These are phyloP conservation scores for Pseudogymnoascus sp. DNA, from an alignment of 2,329 filamentous ascomycete species.

Conservation along the genomic window DNA sequence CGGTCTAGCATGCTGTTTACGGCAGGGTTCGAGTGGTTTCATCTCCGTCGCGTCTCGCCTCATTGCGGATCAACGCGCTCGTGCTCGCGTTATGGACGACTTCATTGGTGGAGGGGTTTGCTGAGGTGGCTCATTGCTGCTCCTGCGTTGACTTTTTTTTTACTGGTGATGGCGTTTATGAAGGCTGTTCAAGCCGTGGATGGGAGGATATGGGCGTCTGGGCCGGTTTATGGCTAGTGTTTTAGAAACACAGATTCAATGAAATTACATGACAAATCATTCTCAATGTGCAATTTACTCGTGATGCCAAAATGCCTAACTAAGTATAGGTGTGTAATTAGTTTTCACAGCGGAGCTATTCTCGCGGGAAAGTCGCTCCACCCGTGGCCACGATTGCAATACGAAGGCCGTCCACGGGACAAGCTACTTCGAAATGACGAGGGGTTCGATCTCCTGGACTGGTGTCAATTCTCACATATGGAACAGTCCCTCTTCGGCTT, in stretches of 20 bases:
- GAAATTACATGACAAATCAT: constrained; percentile 9
- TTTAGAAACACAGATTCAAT: constrained; percentile 7
- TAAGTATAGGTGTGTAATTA: too few species aligned
- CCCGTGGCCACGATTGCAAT: neutral
- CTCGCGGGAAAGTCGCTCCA: neutral
- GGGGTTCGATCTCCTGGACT: neutral
- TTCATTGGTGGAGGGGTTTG: constrained; percentile 3
- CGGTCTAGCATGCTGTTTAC: constrained; percentile 33
- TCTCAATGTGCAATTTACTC: neutral
- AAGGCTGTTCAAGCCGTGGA: constrained; percentile 7
- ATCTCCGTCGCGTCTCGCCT: constrained; percentile 16
- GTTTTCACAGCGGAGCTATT: too few species aligned
- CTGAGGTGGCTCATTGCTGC: neutral
- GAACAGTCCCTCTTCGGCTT: neutral
- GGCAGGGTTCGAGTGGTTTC: constrained; percentile 25
- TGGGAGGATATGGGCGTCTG: constrained; percentile 8
- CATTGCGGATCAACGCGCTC: constrained; percentile 19
- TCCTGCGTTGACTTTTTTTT: neutral
- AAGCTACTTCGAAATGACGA: neutral
- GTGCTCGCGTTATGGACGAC: constrained; percentile 1
- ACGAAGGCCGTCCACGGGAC: neutral
- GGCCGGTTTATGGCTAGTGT: constrained; percentile 9
- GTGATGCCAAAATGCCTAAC: neutral
- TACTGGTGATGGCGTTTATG: constrained; percentile 4
- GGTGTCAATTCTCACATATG: neutral